Percentiles rank a stretch among this genome's conserved stretches.
Evolutionary conservation across 2,329 filamentous ascomycete species (phyloP).

Genomic region (Teratosphaeria viscida): DNA sequence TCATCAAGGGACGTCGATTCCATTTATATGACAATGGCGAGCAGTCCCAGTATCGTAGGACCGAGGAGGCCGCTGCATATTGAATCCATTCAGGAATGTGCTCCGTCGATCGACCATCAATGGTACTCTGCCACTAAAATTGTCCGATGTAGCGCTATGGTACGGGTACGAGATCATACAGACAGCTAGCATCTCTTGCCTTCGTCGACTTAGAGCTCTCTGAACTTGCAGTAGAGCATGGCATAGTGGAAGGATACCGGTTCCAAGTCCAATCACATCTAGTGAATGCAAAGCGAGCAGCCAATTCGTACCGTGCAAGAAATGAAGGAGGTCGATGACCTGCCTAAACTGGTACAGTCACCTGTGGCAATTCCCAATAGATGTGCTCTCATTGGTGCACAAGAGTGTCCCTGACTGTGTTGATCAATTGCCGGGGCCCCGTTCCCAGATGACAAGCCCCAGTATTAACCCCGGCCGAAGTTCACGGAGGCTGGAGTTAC

Average conservation of each 20-base stretch:
- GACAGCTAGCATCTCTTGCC: not conserved
- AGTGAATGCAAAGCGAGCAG: not conserved
- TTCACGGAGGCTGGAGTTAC: not conserved
- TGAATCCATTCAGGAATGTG: not conserved
- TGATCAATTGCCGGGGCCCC: not conserved
- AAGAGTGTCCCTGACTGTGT: not conserved
- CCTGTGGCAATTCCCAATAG: not conserved
- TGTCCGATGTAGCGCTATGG: not conserved
- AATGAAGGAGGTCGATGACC: not conserved
- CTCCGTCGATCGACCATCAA: not conserved
- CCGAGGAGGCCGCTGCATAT: not conserved
- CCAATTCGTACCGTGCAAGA: not conserved
- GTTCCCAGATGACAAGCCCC: not conserved
- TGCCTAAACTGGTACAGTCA: not conserved
- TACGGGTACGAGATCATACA: not conserved
- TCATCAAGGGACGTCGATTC: not conserved
- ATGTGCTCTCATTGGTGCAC: not conserved
- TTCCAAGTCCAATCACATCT: not conserved
- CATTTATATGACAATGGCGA: not conserved
- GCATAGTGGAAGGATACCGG: not conserved
- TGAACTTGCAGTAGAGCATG: not conserved
- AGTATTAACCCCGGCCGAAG: not conserved
- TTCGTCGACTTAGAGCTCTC: not conserved
- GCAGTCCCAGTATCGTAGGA: not conserved
- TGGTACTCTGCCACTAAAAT: not conserved